phyloP scores from a whole-genome alignment of 768 basidiomycete species.

The Coprinellus aureogranulatus region DNA sequence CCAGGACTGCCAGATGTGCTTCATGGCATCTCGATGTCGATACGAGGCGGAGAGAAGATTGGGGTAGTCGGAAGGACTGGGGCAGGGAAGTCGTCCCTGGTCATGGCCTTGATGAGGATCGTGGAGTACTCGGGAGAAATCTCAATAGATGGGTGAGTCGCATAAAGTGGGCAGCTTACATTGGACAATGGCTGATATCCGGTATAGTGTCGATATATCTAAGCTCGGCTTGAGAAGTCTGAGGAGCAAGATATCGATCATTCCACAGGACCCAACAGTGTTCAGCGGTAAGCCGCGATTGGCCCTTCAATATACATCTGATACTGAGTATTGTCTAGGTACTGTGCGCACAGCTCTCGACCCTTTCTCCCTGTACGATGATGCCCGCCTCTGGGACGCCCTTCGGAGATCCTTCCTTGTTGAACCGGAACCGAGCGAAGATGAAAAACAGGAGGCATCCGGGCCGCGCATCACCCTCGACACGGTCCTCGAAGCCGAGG shows the following conservation, averaged over 20 bases:
- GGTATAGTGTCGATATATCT: conserved; percentile 55
- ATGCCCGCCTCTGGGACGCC: conserved; percentile 67
- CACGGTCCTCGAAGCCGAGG: conserved; percentile 72
- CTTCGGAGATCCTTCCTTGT: conserved; percentile 56
- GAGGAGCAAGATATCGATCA: conserved; percentile 56
- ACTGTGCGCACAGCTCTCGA: conserved; percentile 56
- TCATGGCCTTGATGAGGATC: conserved; percentile 64
- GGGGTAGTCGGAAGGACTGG: conserved; percentile 69
- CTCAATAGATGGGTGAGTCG: conserved; percentile 54
- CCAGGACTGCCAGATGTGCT: conserved; percentile 72
- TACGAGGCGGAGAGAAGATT: conserved; percentile 70
- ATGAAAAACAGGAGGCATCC: too few relatives aligned
- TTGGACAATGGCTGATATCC: conserved; percentile 10
- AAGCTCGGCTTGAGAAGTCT: conserved; percentile 67
- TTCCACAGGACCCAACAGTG: conserved; percentile 77
- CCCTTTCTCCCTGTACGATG: conserved; percentile 59
- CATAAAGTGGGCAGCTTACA: conserved; percentile 1
- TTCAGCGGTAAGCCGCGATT: conserved; percentile 36
- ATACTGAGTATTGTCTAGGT: conserved; percentile 26
- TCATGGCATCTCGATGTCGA: conserved; percentile 57
- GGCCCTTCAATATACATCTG: too few relatives aligned
- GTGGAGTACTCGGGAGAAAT: conserved; percentile 68
- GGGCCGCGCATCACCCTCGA: conserved; percentile 56
- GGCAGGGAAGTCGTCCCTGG: conserved; percentile 61
- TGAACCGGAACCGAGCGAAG: too few relatives aligned